Base-by-base conservation (phyloP, 106 monocot species). In the Acorus gramineus region DNA sequence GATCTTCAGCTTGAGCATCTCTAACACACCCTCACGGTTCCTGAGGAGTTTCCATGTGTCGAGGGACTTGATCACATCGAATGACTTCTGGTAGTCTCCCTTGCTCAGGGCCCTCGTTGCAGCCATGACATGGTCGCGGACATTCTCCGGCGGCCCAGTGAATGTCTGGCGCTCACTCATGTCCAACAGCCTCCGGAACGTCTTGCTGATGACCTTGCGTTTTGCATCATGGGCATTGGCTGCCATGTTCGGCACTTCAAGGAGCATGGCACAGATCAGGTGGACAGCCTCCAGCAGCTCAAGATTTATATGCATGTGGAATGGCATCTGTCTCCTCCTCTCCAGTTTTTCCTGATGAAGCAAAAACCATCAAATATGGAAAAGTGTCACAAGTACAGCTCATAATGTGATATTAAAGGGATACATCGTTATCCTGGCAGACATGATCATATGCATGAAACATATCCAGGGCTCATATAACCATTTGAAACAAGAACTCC, bases 291-390 rank as follows among this genome's bases (percentile, higher is more conserved):
- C 96, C 0, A 96, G 79, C 8, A 96, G 91, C 71, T 91, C 96
- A 52, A 87, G 90, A 70, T 96, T 96, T 80, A 96, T 96, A 66
- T 96, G 90, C 96, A 90, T 96, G 69, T 96, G 96, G 49, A 85
- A 90, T 2, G 96, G 95, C 95, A 96, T 85, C 69, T 96, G 87
- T 44, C 87, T 76, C 61, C 84, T 61, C 63, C 84, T 85, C 72
- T 96, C 95, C 4, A 77, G 69, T 51, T 83, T 91, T 74, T 96
- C 90, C 90, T 96, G 84, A 8, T 28, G 28, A 28, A 28, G 28
- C 28, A 28, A 28, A 28, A 28, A 28, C 28, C 28, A 28, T 28
- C 28, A 28, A 28, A 28, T 28, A 28, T 28, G 28, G 6, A 5
- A 28, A 44, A 44, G 11, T 7, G n/a, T 66, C 10, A 50, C 57